These are phyloP conservation scores for Alternaria ventricosa DNA, from an alignment of 2,329 filamentous ascomycete species.

Conservation along the genomic window DNA sequence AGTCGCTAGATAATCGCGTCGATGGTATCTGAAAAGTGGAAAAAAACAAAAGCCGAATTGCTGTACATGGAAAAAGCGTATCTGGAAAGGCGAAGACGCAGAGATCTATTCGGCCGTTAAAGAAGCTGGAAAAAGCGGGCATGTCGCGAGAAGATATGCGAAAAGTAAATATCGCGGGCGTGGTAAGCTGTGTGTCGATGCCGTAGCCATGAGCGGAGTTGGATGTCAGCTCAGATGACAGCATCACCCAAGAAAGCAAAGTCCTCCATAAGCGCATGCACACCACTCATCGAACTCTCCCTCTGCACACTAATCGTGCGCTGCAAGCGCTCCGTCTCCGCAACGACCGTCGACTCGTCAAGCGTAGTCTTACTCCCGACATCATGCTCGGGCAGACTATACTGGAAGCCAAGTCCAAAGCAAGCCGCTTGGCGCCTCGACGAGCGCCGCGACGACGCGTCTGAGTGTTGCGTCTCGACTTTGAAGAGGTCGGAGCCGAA, in stretches of 20 bases:
- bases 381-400: conserved; percentile 41
- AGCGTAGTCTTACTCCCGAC: conserved; percentile 35
- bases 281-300: conserved; percentile 31
- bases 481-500: conserved; percentile 42
- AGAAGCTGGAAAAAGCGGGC: background rate
- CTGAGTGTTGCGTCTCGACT: conserved; percentile 23
- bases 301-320: conserved; percentile 20
- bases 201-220: background rate
- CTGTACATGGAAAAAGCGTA: conserved; percentile 1
- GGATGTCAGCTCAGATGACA: conserved; percentile 26
- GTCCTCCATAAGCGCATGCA: conserved; percentile 39
- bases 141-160: background rate
- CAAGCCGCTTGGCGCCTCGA: conserved; percentile 40
- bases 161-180: background rate
- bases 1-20: background rate
- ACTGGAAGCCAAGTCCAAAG: conserved; percentile 44
- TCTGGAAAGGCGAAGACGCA: background rate
- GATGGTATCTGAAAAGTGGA: background rate
- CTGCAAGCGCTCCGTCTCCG: background rate
- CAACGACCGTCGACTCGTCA: conserved; percentile 18
- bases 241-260: conserved; percentile 43
- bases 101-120: background rate
- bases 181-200: background rate
- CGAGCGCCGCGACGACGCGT: conserved; percentile 16
- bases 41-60: background rate